Conservation (phyloP, 1,284 basidiomycete species). For the Ceratobasidium theobromae region DNA sequence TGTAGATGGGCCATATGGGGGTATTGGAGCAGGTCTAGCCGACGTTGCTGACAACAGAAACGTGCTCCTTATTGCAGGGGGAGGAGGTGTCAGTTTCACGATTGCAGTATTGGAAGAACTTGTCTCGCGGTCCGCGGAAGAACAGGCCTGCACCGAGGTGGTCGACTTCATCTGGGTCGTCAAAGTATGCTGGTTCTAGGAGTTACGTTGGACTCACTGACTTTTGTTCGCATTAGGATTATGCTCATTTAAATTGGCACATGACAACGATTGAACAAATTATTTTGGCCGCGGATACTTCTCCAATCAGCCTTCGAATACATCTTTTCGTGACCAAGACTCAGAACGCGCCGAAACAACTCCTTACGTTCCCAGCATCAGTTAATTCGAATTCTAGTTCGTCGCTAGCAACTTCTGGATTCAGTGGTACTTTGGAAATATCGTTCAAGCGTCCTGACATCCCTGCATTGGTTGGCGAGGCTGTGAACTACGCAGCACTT, state of each 20-base stretch:
- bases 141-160: background rate
- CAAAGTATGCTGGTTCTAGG: background rate
- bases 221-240: background rate
- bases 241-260: background rate
- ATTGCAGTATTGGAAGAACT: background rate
- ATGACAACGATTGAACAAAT: background rate
- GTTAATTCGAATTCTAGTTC: too few species aligned
- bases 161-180: background rate
- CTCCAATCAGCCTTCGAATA: background rate
- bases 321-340: background rate
- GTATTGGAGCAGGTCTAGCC: background rate
- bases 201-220: background rate
- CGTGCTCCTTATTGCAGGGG: background rate
- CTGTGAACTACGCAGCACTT: background rate
- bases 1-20: background rate
- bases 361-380: too few species aligned
- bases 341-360: background rate
- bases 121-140: background rate
- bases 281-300: background rate
- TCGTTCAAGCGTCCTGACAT: background rate
- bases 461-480: background rate
- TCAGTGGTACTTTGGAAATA: background rate
- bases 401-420: too few species aligned
- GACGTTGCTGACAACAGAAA: background rate
- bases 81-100: background rate